Percentiles rank a stretch among this genome's conserved stretches.
These are phyloP conservation scores for Aureobasidium subglaciale DNA, from an alignment of 2,329 filamentous ascomycete genomes.

Conservation along the genomic window DNA sequence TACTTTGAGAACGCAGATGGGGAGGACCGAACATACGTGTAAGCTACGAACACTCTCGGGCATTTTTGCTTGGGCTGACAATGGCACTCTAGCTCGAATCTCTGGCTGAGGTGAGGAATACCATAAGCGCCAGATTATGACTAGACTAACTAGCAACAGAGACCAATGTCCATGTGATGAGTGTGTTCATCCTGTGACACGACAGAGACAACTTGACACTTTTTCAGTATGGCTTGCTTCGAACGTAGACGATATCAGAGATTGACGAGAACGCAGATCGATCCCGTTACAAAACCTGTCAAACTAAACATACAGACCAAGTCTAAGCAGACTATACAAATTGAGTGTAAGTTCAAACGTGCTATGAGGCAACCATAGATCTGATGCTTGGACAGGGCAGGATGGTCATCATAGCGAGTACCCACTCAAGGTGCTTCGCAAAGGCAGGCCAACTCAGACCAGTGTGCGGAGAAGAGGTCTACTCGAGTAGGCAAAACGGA, in stretches of 20 bases:
- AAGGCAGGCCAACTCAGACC: slow-evolving; percentile 9
- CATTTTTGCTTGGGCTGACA: background rate
- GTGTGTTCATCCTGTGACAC: slow-evolving; percentile 18
- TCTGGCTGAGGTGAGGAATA: slow-evolving; percentile 13
- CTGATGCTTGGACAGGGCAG: slow-evolving; percentile 1
- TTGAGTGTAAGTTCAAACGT: slow-evolving; percentile 13
- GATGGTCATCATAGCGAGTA: slow-evolving; percentile 18
- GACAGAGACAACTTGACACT: slow-evolving; percentile 18
- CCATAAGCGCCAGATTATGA: background rate
- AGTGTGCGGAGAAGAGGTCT: slow-evolving; percentile 13
- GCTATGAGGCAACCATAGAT: too few species aligned
- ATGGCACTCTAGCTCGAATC: background rate
- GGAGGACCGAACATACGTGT: slow-evolving; percentile 8
- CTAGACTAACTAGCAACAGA: slow-evolving; percentile 1
- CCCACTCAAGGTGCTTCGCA: slow-evolving; percentile 14
- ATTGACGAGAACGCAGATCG: slow-evolving; percentile 3
- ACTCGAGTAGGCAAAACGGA: slow-evolving; percentile 10
- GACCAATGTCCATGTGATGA: slow-evolving; percentile 18
- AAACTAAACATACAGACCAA: slow-evolving; percentile 4
- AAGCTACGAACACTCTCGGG: background rate
- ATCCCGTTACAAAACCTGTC: background rate
- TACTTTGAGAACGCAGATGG: slow-evolving; percentile 7
- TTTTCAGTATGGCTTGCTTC: background rate
- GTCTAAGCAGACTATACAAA: background rate
- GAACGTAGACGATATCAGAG: background rate